Percentiles rank a stretch among this genome's conserved stretches.
Evolutionary conservation across 352 stramenopile genomes (phyloP).

Genomic region (Phytophthora macrochlamydospora): DNA sequence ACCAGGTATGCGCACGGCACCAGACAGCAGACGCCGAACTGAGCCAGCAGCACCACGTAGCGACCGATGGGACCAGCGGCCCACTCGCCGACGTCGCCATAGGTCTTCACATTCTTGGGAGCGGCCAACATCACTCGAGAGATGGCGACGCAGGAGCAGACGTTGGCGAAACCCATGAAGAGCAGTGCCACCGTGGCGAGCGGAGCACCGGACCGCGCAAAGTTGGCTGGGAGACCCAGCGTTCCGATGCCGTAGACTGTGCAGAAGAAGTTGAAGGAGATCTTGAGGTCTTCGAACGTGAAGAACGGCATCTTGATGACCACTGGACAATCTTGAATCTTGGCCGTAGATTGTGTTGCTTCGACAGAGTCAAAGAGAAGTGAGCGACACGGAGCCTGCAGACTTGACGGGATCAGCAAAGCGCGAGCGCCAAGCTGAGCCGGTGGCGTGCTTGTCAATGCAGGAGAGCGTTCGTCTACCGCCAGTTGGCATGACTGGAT

Average conservation of each 20-base stretch:
- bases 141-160: slow-evolving; percentile 46
- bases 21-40: slow-evolving; percentile 49
- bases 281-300: slow-evolving; percentile 51
- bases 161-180: slow-evolving; percentile 53
- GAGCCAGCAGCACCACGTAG: slow-evolving; percentile 44
- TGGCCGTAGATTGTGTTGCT: slow-evolving; percentile 2
- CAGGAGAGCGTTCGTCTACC: no score
- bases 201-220: slow-evolving; percentile 40
- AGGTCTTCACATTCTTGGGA: slow-evolving; percentile 50
- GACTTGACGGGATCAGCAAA: no score
- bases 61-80: slow-evolving; percentile 39
- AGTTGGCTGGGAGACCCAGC: slow-evolving; percentile 55
- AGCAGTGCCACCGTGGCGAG: slow-evolving; percentile 44
- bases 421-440: background rate
- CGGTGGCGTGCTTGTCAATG: background rate
- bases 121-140: slow-evolving; percentile 54
- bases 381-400: slow-evolving; percentile 11
- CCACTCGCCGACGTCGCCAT: slow-evolving; percentile 57
- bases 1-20: slow-evolving; percentile 56
- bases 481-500: slow-evolving; percentile 12
- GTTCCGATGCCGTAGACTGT: slow-evolving; percentile 57
- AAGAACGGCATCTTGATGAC: slow-evolving; percentile 37
- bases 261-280: slow-evolving; percentile 53
- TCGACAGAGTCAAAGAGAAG: slow-evolving; percentile 10
- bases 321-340: slow-evolving; percentile 13